Evolutionary conservation across 164 flowering plant genomes (phyloP).

Genomic region (Piper betle): DNA sequence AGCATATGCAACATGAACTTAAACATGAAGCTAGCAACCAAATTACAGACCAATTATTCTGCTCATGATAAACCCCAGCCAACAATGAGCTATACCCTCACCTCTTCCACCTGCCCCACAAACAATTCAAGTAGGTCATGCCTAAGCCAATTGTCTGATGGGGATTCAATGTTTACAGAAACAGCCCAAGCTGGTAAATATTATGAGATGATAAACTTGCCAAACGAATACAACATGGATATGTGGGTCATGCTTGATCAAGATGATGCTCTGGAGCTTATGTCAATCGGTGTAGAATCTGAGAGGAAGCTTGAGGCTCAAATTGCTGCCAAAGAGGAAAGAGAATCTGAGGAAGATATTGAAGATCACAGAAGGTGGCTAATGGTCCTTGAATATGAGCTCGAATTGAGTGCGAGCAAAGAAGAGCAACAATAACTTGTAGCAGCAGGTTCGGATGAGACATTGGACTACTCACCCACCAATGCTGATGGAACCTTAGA

Average conservation of each 20-base stretch:
- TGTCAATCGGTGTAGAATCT: neutral
- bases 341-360: neutral
- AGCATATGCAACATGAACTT: neutral
- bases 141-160: neutral
- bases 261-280: neutral
- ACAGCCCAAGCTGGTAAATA: neutral
- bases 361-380: conserved; percentile 1
- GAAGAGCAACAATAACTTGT: neutral
- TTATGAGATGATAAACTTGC: neutral
- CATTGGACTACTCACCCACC: neutral
- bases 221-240: conserved; percentile 1
- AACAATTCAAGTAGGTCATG: neutral
- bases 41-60: neutral
- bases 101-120: neutral
- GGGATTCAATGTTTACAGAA: neutral
- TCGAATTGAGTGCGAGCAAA: neutral
- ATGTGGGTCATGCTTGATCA: conserved; percentile 5
- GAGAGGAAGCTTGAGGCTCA: conserved; percentile 1
- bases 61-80: neutral
- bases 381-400: conserved; percentile 3
- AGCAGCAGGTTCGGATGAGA: neutral
- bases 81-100: conserved; percentile 2
- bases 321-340: neutral
- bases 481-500: conserved; percentile 4
- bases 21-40: neutral